These are phyloP conservation scores for Teratosphaeria viscida DNA, from an alignment of 2,329 filamentous ascomycete species.

Conservation along the genomic window DNA sequence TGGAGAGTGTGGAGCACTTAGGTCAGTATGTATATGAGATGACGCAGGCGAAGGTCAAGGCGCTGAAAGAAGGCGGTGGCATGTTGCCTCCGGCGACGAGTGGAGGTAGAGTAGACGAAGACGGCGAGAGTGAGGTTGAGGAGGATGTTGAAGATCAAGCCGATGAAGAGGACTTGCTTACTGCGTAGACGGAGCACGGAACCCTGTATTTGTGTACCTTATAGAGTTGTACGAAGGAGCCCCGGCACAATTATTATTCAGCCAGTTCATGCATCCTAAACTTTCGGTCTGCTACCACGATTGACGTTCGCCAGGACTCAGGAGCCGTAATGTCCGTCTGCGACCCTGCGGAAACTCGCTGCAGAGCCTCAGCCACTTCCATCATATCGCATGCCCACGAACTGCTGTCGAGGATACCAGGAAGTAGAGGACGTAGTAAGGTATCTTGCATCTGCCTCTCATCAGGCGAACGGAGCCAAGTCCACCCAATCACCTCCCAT, in stretches of 20 bases:
- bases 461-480: not conserved
- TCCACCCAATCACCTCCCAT: not conserved
- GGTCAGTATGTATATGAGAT: conserved; percentile 96
- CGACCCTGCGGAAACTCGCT: too few relatives aligned
- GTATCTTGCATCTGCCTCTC: not conserved
- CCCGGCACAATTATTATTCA: not conserved
- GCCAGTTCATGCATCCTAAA: not conserved
- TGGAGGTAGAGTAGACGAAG: not conserved
- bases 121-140: conserved; percentile 17
- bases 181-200: not conserved
- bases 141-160: conserved; percentile 16
- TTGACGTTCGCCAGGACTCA: too few relatives aligned
- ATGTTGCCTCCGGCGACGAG: conserved; percentile 12
- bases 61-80: conserved; percentile 37
- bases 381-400: too few relatives aligned
- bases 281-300: too few relatives aligned
- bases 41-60: conserved; percentile 62
- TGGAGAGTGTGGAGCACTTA: conserved; percentile 88
- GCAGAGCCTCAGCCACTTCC: too few relatives aligned
- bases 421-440: too few relatives aligned
- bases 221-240: not conserved
- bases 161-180: conserved; percentile 2
- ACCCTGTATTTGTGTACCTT: not conserved
- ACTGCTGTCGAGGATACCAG: too few relatives aligned
- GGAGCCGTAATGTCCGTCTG: too few relatives aligned